Evolutionary conservation across 305 asterid genomes (phyloP).

Genomic region (Caryopteris hybrid): DNA sequence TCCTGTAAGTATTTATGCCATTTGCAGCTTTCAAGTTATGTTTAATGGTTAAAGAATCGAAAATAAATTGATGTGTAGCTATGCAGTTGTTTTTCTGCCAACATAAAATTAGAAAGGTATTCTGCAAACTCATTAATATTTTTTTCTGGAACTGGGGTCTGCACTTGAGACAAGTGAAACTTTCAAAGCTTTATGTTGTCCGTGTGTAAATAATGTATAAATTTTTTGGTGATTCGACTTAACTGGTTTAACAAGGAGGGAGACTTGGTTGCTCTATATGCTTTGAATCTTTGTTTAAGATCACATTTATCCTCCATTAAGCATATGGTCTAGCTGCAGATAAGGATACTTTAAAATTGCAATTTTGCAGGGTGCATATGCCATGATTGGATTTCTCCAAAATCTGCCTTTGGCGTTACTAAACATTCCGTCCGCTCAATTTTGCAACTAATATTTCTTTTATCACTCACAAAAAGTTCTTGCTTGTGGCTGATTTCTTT

Average conservation of each 20-base stretch:
- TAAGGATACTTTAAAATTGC: not conserved
- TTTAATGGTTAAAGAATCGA: not conserved
- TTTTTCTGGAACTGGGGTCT: constrained; percentile 13
- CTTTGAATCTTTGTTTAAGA: not conserved
- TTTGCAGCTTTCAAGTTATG: not conserved
- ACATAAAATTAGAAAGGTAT: not conserved
- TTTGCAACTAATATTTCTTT: not conserved
- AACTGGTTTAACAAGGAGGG: not conserved
- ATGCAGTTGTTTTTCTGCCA: not conserved
- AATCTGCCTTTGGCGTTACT: not conserved
- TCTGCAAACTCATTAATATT: not conserved
- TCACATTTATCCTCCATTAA: not conserved
- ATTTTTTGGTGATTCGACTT: not conserved
- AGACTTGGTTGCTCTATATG: not conserved
- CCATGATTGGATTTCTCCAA: not conserved
- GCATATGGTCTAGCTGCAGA: not conserved
- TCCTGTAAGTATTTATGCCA: constrained; percentile 65
- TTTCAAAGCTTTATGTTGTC: not conserved
- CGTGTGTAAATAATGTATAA: not conserved
- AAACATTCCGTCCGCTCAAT: not conserved
- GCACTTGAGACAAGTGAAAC: constrained; percentile 3
- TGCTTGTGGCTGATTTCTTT: not conserved
- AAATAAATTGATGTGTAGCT: not conserved
- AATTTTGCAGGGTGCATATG: not conserved
- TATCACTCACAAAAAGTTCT: not conserved